Evolutionary conservation across 352 stramenopile genomes (phyloP), one percentile per base, ranked within the genome.

Genomic region (Phytophthora multivora): DNA sequence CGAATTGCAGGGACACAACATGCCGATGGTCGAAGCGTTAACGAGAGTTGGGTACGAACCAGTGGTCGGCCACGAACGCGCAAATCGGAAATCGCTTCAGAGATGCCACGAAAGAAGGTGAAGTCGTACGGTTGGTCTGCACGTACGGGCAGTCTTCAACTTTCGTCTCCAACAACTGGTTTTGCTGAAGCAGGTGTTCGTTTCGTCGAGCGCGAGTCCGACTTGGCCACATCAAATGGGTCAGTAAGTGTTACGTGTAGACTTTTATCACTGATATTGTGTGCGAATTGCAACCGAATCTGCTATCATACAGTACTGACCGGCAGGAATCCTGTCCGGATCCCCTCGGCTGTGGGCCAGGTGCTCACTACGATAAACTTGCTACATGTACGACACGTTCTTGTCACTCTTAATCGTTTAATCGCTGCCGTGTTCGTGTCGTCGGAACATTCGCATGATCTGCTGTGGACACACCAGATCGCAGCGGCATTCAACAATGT

Each of bases 351-450:
- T 18, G 13, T 18, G n/a, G 28, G 28, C 7, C 28, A 33, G 9
- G 28, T 33, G 28, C 28, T 33, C 28, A 33, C 8, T 12, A 12
- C 7, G 28, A 33, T 12, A 12, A 33, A 33, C 28, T 33, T 33
- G 18, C 28, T 41, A 8, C n/a, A n/a, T n/a, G n/a, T n/a, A n/a
- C 39, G 26, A 16, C 26, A 28, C 45, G 26, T 12, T 52, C 8
- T 52, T 52, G 39, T 18, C 45, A n/a, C 8, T 52, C n/a, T 52
- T 52, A 52, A 19, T 52, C 46, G 46, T 41, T 52, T 52, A 52
- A 25, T 52, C 46, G 28, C 46, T 25, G 8, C 40, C 30, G 7
- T 28, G 28, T 52, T 52, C 46, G 46, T 40, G 46, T 23, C 42
- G 42, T 33, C 42, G 19, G 40, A 47, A 47, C 18, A 16, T 28